A percentile compares a stretch with the other conserved stretches of the same genome.
These are phyloP conservation scores for Scheffersomyces segobiensis DNA, from an alignment of 1,139 yeast species.

Conservation along the genomic window DNA sequence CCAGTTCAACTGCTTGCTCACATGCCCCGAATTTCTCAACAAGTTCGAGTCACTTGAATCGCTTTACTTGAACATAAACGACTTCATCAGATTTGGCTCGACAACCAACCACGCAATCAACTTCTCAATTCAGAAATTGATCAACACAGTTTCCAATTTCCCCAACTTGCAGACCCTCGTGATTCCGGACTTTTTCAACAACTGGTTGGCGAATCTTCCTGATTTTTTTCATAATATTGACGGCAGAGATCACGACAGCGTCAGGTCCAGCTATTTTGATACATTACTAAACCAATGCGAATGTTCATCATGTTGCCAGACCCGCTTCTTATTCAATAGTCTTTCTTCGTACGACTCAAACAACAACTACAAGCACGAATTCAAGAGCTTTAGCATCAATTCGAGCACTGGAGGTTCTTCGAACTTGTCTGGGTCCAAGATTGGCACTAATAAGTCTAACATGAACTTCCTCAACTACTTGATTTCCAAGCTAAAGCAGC, in stretches of 20 bases:
- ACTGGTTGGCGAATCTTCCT: constrained; percentile 21
- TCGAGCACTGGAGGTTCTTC: constrained; percentile 3
- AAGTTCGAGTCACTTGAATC: constrained; percentile 14
- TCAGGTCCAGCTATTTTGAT: constrained; percentile 13
- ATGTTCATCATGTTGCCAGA: constrained; percentile 17
- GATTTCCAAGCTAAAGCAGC: constrained; percentile 21
- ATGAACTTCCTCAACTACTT: constrained; percentile 20
- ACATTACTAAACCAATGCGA: constrained; percentile 19
- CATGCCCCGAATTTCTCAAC: constrained; percentile 12
- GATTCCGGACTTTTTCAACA: constrained; percentile 28
- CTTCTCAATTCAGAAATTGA: constrained; percentile 10
- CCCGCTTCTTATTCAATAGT: constrained; percentile 15
- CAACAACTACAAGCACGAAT: constrained; percentile 20
- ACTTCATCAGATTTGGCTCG: constrained; percentile 16
- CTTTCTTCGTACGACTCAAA: constrained; percentile 18
- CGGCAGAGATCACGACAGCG: constrained; percentile 2
- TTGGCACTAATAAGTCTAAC: constrained; percentile 13
- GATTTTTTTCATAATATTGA: constrained; percentile 5
- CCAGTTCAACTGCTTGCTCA: constrained; percentile 20
- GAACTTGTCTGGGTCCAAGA: neutral
- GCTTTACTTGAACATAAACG: constrained; percentile 23
- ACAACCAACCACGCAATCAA: constrained; percentile 7
- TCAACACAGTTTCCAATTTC: constrained; percentile 8
- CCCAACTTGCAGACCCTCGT: constrained; percentile 14
- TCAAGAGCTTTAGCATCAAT: constrained; percentile 6